Evolutionary conservation across 495 filamentous ascomycete genomes (phyloP), one percentile per base, ranked within the genome.

Genomic region (Aspergillus funiculosus): DNA sequence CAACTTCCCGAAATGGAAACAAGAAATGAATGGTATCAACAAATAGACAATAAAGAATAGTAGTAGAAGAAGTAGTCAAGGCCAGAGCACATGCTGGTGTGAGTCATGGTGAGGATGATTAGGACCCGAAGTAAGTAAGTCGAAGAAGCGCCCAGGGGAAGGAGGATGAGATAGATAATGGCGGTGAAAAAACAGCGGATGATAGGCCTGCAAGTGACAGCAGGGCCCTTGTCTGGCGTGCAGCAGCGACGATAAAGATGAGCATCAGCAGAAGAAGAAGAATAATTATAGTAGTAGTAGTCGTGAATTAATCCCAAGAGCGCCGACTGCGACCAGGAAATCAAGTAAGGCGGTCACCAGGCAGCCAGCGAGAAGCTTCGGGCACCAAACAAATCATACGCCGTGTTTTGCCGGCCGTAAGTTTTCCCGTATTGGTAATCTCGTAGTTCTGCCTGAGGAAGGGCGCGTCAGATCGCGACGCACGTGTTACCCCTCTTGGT

Each of bases 321-420:
- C 53, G 52, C 56, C 56, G 48, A 49, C 46, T 42, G 52, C 52
- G 52, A 58, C 44, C 10, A 21, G 20, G 48, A 48, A 58, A 58
- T 58, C 52, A 58, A 22, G 34, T 58, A 54, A 58, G 46, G 14
- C 31, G 15, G 31, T 42, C 22, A 36, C 43, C 48, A 50, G 48
- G 48, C 50, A 39, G 50, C 43, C 42, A 41, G 48, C 48, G 32
- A 22, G 36, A 18, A 6, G 42, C 2, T 15, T 53, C 41, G 52
- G 52, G 46, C 52, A 54, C 35, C 45, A 46, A 48, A 53, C 45
- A 46, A 48, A 53, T 49, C 30, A 41, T 29, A 44, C 24, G 37
- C 39, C 28, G 22, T n/a, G 8, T 21, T n/a, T 14, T 28, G 25
- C 28, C 25, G 34, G 9, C 44, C 14, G 18, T 22, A 15, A 18